Evolutionary conservation across 495 filamentous ascomycete species (phyloP), one percentile per base, ranked within the genome.

Genomic region (Aspergillus baeticus): DNA sequence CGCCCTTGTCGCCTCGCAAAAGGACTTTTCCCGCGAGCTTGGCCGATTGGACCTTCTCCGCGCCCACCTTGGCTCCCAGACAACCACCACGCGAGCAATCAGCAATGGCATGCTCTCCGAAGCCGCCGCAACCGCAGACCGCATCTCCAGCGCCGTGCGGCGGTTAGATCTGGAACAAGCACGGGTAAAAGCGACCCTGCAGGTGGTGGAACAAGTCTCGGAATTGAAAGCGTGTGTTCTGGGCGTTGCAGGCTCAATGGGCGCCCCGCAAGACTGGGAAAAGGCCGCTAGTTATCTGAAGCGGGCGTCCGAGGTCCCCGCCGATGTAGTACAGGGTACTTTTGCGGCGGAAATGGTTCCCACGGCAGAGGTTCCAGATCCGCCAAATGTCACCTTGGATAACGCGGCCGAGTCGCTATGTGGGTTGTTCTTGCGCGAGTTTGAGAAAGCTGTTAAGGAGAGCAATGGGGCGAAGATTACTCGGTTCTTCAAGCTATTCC

Each of bases 211-310:
- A 65, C 92, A 96, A 69, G 95, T 98, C 5, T 86, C 90, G 7
- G 94, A 98, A 74, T 87, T 98, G 44, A 97, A 97, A 70, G 85
- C 92, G 6, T 98, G 94, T 65, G 90, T 98, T 37, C 82, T 96
- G 17, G 95, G 94, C n/a, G 92, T 98, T 22, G 84, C 90, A 13
- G 92, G 91, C 15, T 92, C 89, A 37, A 98, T 98, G 94, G 95
- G 94, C 11, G 94, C 91, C 2, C 88, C 95, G 36, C 94, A 98
- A 70, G 95, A 98, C 72, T 98, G 95, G 95, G 94, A 98, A 74
- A 93, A 87, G 1, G 94, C 94, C 4, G 94, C 94, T 36, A 87
- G 81, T 33, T 98, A 96, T 69, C 79, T 98, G 38, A 83, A 86
- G 47, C 86, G 94, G 10, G 91, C 95, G 5, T 81, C 83, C 38